Conservation (phyloP, 148 eudicot species). For the Euryodendron excelsum region DNA sequence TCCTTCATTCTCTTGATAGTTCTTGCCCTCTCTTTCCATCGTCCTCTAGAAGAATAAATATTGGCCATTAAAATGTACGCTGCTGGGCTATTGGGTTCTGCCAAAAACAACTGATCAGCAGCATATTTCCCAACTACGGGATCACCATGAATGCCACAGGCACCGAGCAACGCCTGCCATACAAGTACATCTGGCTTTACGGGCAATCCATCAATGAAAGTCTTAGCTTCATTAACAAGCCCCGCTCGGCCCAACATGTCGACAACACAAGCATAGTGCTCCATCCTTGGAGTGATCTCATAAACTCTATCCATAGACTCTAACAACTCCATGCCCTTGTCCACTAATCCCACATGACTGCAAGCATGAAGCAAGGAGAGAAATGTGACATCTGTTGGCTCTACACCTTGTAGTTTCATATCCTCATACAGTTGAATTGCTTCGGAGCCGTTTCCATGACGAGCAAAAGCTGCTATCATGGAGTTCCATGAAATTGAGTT, state of each 20-base stretch:
- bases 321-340: conserved; percentile 77
- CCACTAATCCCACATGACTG: conserved; percentile 77
- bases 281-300: conserved; percentile 71
- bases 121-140: conserved; percentile 66
- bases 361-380: conserved; percentile 85
- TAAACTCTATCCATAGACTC: conserved; percentile 57
- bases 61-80: conserved; percentile 73
- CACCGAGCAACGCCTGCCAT: conserved; percentile 92
- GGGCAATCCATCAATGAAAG: conserved; percentile 52
- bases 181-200: conserved; percentile 56
- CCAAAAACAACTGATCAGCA: conserved; percentile 54
- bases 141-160: conserved; percentile 64
- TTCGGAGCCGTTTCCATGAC: conserved; percentile 74
- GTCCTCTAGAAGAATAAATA: conserved; percentile 66
- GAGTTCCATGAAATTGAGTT: conserved; percentile 86
- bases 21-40: conserved; percentile 74
- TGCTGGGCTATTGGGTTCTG: conserved; percentile 55
- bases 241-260: conserved; percentile 91
- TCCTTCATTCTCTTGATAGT: conserved; percentile 70
- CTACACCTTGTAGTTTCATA: conserved; percentile 52
- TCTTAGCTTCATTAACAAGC: conserved; percentile 62
- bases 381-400: conserved; percentile 80
- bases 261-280: conserved; percentile 81
- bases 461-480: conserved; percentile 85
- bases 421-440: conserved; percentile 60